phyloP scores from a whole-genome alignment of 768 basidiomycete genomes.

The Lentinula edodes region DNA sequence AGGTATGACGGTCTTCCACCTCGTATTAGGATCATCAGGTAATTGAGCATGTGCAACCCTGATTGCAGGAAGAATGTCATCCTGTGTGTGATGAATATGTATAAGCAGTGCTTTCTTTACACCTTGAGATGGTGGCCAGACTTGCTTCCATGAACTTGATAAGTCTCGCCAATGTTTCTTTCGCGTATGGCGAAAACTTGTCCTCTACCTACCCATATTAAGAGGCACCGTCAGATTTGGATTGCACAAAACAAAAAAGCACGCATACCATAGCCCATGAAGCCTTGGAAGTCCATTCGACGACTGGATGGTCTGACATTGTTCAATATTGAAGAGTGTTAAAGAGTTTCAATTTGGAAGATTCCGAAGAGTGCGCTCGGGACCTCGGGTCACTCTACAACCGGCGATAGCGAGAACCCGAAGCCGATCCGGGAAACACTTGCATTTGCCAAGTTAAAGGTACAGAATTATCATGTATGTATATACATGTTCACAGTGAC shows the following conservation, averaged over 20 bases:
- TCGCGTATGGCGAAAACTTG: conserved; percentile 88
- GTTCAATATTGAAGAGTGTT: conserved; percentile 1
- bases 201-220: conserved; percentile 63
- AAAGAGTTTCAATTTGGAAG: no score
- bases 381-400: no score
- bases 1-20: conserved; percentile 84
- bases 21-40: conserved; percentile 61
- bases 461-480: not conserved
- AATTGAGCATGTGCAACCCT: conserved; percentile 78
- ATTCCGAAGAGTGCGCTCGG: no score
- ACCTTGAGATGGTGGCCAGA: not conserved
- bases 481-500: not conserved
- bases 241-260: not conserved
- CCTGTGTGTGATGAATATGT: conserved; percentile 35
- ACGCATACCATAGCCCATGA: conserved; percentile 77
- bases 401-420: not conserved
- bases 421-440: not conserved
- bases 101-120: not conserved
- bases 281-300: conserved; percentile 73
- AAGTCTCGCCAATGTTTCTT: conserved; percentile 79
- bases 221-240: not conserved
- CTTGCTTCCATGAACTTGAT: conserved; percentile 79
- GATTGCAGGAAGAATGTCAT: conserved; percentile 81
- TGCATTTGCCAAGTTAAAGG: no score
- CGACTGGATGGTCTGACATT: conserved; percentile 67